Base-by-base conservation (phyloP, 139 green algal species). In the Desmodesmus armatus region DNA sequence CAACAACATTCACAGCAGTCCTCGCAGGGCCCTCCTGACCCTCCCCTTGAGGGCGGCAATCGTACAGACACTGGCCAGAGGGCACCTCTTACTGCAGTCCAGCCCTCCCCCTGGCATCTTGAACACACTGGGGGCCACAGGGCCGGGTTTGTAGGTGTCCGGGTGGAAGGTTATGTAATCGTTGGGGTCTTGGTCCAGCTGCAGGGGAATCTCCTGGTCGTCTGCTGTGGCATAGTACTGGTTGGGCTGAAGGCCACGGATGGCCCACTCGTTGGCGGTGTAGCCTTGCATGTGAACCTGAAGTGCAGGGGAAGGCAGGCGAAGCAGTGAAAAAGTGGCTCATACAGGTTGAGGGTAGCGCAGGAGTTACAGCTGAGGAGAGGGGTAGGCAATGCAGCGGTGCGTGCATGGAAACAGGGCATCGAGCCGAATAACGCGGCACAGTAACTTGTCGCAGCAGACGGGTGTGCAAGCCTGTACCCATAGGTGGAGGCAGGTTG, bases 161-260 rank as follows among this genome's bases (percentile, higher is more conserved):
- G 58, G 67, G 13, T 82, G 65, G 58, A 89, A 79, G 5, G 80
- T 70, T 21, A 71, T 58, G 70, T 51, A 77, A 35, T 85, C 87
- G 44, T 80, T 85, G 33, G 84, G 85, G 47, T 86, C 60, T 58
- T 91, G 76, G 15, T 82, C 76, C 21, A 84, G 62, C 78, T 84
- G 39, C 62, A 84, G 15, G 3, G 78, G 78, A 9, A 76, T 17
- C 3, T 21, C 62, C 6, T 7, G 23, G 19, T 69, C 66, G 31
- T 86, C 80, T n/a, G 80, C 67, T 79, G 47, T 86, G 0, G 66
- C 51, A n/a, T 73, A 86, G 44, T 86, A 91, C 53, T 86, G 83
- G 58, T 91, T 91, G 35, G 80, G 83, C 75, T 91, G 88, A 37
- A 91, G 67, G 4, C 88, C 88, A 19, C 70, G 29, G 27, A 63